Evolutionary conservation across 1,284 basidiomycete genomes (phyloP).

Genomic region (Coniferiporia sulphurascens): DNA sequence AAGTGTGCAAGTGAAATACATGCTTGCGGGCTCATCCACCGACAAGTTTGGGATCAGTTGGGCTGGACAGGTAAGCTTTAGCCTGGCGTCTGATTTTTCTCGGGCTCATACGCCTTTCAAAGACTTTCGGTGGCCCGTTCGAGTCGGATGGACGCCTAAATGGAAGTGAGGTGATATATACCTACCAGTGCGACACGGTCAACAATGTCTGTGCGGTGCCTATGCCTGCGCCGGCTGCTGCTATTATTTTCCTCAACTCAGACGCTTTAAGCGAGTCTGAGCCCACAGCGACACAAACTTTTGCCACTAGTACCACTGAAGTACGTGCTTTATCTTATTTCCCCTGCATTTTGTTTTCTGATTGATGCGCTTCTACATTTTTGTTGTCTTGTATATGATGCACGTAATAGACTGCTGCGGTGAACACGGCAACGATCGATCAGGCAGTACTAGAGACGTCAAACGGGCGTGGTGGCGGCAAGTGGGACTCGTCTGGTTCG

Average conservation of each 20-base stretch:
- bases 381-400: neutral
- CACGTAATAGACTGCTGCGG: slow-evolving; percentile 6
- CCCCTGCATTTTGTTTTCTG: neutral
- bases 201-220: slow-evolving; percentile 33
- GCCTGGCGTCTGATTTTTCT: neutral
- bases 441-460: slow-evolving; percentile 20
- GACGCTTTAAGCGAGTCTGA: slow-evolving; percentile 28
- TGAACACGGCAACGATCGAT: slow-evolving; percentile 21
- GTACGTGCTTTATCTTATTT: neutral
- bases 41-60: slow-evolving; percentile 71
- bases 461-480: slow-evolving; percentile 20
- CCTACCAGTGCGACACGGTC: slow-evolving; percentile 30
- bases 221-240: slow-evolving; percentile 38
- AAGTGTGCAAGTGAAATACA: slow-evolving; percentile 52
- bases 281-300: slow-evolving; percentile 24
- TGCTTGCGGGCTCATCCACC: slow-evolving; percentile 39
- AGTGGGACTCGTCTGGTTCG: slow-evolving; percentile 16
- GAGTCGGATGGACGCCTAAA: slow-evolving; percentile 45
- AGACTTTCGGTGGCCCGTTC: slow-evolving; percentile 67
- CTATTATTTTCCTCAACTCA: slow-evolving; percentile 38
- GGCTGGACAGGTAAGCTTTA: slow-evolving; percentile 47
- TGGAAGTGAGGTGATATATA: slow-evolving; percentile 30
- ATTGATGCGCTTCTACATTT: neutral
- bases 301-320: slow-evolving; percentile 19
- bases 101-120: slow-evolving; percentile 15